These are phyloP conservation scores for Xylaria nigripes DNA, from an alignment of 495 filamentous ascomycete genomes.

Conservation along the genomic window DNA sequence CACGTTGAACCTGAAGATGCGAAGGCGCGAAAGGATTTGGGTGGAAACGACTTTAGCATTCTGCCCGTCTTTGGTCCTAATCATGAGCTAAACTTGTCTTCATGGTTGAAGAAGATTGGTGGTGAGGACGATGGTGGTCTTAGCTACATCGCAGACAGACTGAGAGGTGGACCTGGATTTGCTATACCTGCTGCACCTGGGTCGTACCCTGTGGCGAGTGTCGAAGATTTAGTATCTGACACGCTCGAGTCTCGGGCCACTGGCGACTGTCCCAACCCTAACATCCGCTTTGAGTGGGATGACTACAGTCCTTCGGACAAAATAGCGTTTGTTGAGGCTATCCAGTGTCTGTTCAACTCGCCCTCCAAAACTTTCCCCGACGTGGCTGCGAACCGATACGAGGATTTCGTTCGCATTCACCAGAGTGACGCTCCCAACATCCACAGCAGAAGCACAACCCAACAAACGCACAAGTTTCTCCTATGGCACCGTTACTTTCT, in stretches of 20 bases:
- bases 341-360: constrained; percentile 45
- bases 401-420: constrained; percentile 60
- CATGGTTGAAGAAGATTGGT: background rate
- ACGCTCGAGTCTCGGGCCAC: background rate
- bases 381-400: constrained; percentile 39
- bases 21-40: constrained; percentile 14
- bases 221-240: background rate
- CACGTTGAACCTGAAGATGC: constrained; percentile 16
- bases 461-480: constrained; percentile 49
- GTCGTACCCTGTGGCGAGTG: background rate
- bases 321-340: constrained; percentile 45
- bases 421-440: constrained; percentile 54
- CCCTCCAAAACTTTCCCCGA: constrained; percentile 20
- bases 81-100: constrained; percentile 1
- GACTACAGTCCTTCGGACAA: constrained; percentile 24
- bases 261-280: constrained; percentile 23
- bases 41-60: constrained; percentile 20
- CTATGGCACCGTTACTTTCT: constrained; percentile 62
- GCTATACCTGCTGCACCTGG: too few relatives aligned
- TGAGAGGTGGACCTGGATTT: too few relatives aligned
- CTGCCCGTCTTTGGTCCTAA: constrained; percentile 20
- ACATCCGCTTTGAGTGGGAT: constrained; percentile 29
- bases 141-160: background rate
- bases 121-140: background rate
- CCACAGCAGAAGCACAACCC: constrained; percentile 44